Conservation (phyloP, 768 basidiomycete species). For the Candolleomyces aberdarensis region DNA sequence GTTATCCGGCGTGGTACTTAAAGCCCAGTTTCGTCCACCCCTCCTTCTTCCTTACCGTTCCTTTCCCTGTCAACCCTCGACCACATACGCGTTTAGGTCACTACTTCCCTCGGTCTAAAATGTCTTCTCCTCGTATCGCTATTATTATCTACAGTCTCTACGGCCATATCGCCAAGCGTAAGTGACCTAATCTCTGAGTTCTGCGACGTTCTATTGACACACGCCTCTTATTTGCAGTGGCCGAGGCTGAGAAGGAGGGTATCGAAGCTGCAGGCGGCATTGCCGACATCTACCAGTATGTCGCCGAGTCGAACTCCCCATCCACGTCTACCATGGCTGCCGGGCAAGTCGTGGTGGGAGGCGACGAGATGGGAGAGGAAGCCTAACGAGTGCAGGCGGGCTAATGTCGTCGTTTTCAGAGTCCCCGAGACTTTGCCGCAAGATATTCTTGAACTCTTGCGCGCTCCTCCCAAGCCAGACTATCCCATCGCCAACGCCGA, state of each 20-base stretch:
- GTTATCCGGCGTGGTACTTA: conserved; percentile 1
- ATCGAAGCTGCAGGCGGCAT: conserved; percentile 46
- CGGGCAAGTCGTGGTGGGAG: no score
- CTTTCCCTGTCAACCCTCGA: conserved; percentile 7
- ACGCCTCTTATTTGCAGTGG: conserved; percentile 42
- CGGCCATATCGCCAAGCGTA: conserved; percentile 59
- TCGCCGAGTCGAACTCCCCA: conserved; percentile 2
- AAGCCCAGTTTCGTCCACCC: background rate
- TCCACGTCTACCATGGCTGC: background rate
- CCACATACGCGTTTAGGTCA: background rate
- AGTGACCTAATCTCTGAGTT: background rate
- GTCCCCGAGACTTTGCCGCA: conserved; percentile 75
- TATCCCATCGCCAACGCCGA: conserved; percentile 66
- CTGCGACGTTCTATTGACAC: background rate
- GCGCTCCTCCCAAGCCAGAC: conserved; percentile 66
- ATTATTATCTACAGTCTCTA: conserved; percentile 75
- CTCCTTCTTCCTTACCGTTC: background rate
- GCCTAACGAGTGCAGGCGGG: background rate
- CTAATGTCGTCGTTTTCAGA: conserved; percentile 31
- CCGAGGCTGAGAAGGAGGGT: conserved; percentile 49
- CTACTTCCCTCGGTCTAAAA: conserved; percentile 15
- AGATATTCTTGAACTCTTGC: conserved; percentile 65
- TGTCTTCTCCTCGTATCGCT: conserved; percentile 56
- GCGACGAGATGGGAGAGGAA: no score
- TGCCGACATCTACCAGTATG: conserved; percentile 54